A percentile compares a stretch with the other conserved stretches of the same genome.
Evolutionary conservation across 1,284 basidiomycete genomes (phyloP).

Genomic region (Pseudozyma tsukubaensis): DNA sequence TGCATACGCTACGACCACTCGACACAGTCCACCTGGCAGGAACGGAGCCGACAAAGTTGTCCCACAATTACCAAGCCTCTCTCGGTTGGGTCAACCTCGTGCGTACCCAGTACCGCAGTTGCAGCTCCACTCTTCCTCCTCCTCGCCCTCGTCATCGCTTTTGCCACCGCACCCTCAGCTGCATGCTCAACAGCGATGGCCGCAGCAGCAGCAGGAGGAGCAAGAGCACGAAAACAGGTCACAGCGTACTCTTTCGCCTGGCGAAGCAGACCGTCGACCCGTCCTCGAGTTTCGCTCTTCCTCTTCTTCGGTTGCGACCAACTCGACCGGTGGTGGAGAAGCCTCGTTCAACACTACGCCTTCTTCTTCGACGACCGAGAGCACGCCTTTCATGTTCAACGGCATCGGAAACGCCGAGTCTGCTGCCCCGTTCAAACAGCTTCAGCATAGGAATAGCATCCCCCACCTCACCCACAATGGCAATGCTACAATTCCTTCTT

Average conservation of each 20-base stretch:
- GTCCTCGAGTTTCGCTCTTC: constrained; percentile 29
- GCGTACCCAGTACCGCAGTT: constrained; percentile 9
- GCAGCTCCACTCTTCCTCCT: constrained; percentile 9
- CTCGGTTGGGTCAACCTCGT: constrained; percentile 11
- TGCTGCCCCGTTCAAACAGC: neutral
- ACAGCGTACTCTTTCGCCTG: constrained; percentile 10
- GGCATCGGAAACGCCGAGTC: neutral
- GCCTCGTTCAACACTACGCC: constrained; percentile 16
- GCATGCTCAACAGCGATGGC: neutral
- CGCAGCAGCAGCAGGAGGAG: constrained; percentile 2
- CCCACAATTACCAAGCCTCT: constrained; percentile 30
- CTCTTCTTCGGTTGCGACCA: constrained; percentile 29
- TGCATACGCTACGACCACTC: neutral
- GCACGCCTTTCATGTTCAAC: constrained; percentile 11
- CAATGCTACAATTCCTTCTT: neutral
- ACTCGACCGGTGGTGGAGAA: constrained; percentile 12
- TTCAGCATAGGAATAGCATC: neutral
- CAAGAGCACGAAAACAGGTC: neutral
- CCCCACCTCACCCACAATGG: neutral
- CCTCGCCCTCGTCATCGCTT: constrained; percentile 1
- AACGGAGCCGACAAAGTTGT: neutral
- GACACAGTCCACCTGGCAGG: constrained; percentile 14
- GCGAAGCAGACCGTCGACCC: constrained; percentile 14
- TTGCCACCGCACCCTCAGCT: constrained; percentile 1
- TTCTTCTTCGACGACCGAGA: constrained; percentile 16